phyloP scores from a whole-genome alignment of 225 moss, liverwort and hornwort genomes.

The Asterella californica region DNA sequence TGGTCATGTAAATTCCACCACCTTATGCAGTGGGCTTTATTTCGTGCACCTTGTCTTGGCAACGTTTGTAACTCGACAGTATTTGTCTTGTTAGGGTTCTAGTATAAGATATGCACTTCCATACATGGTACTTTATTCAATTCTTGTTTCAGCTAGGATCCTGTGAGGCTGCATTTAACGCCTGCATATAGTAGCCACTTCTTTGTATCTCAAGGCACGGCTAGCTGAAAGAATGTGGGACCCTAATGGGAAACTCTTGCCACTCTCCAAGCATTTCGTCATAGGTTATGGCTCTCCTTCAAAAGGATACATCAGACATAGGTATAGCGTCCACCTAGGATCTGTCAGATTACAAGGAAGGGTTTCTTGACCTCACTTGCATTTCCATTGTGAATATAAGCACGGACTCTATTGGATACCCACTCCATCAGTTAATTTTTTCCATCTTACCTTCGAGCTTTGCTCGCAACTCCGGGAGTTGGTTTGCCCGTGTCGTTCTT shows the following conservation, averaged over 20 bases:
- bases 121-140: conserved; percentile 12
- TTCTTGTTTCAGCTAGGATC: conserved; percentile 16
- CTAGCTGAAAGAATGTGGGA: conserved; percentile 19
- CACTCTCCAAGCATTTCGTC: conserved; percentile 19
- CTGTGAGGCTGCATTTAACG: conserved; percentile 8
- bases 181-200: conserved; percentile 14
- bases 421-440: not conserved
- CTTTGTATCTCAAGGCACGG: conserved; percentile 12
- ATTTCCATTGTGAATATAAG: conserved; percentile 21
- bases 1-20: conserved; percentile 19
- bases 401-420: conserved; percentile 2
- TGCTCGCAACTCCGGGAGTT: not conserved
- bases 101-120: conserved; percentile 8
- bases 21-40: conserved; percentile 3
- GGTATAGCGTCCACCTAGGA: conserved; percentile 14
- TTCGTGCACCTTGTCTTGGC: conserved; percentile 13
- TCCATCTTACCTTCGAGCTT: not conserved
- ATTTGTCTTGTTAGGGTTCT: conserved; percentile 21
- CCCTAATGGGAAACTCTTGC: conserved; percentile 21
- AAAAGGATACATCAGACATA: conserved; percentile 20
- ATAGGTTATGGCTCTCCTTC: conserved; percentile 13
- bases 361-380: conserved; percentile 20
- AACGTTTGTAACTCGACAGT: conserved; percentile 14
- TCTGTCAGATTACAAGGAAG: conserved; percentile 17
- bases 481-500: too few relatives aligned